Percentiles rank a stretch among this genome's conserved stretches.
Evolutionary conservation across 352 stramenopile species (phyloP).

Genomic region (Blastocystis sp.): DNA sequence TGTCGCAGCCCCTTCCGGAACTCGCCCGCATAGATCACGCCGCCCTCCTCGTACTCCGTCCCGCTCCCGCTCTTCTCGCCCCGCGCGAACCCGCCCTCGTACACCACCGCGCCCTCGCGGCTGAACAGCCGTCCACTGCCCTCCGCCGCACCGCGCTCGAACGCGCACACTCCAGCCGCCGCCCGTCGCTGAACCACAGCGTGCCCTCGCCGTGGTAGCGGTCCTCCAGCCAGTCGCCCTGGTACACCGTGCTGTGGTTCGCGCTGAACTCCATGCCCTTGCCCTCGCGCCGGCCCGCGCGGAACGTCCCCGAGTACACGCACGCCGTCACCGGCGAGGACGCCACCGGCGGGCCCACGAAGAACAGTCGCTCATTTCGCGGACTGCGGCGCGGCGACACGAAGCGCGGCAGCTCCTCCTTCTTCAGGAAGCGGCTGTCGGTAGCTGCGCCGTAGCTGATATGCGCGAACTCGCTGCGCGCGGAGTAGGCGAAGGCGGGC

Average conservation of each 20-base stretch:
- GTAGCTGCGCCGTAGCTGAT: neutral
- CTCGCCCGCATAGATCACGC: neutral
- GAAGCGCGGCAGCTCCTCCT: slow-evolving; percentile 14
- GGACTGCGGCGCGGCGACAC: neutral
- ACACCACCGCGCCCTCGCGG: neutral
- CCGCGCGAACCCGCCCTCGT: neutral
- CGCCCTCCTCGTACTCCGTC: slow-evolving; percentile 33
- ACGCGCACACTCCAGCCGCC: neutral
- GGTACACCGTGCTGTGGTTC: slow-evolving; percentile 34
- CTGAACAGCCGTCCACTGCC: neutral
- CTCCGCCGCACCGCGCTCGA: slow-evolving; percentile 6
- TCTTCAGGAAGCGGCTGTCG: neutral
- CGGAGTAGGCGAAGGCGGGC: neutral
- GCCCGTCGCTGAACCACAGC: slow-evolving; percentile 11
- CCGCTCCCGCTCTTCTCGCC: slow-evolving; percentile 31
- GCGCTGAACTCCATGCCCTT: slow-evolving; percentile 37
- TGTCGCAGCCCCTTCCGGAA: slow-evolving; percentile 14
- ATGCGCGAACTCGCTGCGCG: neutral
- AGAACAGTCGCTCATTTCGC: slow-evolving; percentile 23
- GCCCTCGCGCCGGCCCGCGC: slow-evolving; percentile 1
- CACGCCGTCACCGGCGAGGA: slow-evolving; percentile 30
- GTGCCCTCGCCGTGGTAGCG: slow-evolving; percentile 36
- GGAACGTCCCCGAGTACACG: slow-evolving; percentile 19
- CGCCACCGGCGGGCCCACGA: slow-evolving; percentile 3
- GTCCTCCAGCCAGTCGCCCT: slow-evolving; percentile 45